Evolutionary conservation across 768 basidiomycete genomes (phyloP), one percentile per base, ranked within the genome.

Genomic region (Termitomyces bulborhizus): DNA sequence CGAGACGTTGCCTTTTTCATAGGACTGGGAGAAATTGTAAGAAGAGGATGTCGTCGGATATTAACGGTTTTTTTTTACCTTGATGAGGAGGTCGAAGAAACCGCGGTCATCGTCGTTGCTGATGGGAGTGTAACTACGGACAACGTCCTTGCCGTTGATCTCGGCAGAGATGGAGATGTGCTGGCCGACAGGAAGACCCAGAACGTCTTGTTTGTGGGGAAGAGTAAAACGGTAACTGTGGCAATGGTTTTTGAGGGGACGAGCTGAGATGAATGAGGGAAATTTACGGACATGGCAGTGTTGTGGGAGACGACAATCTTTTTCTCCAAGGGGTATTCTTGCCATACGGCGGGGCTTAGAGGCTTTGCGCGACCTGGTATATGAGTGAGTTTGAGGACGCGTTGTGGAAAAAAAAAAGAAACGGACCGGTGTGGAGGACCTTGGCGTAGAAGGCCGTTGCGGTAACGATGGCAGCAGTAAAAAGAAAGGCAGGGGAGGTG

Each of bases 1-100:
- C 9, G 97, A 98, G 68, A 99, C 91, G 77, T 98, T 98, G 56
- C 97, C 97, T 68, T 91, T 88, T 67, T 98, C 96, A 66, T 99
- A 99, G 6, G 93, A 83, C 95, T 97, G 65, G 12, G 21, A 21
- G 21, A 21, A 21, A 36, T 12, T 12, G 36, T 4, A 29, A 46
- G 36, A 42, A 44, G 39, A 48, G 52, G 41, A 49, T 52, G 42
- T 51, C 12, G 31, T 6, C 15, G 48, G 31, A 32, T 5, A 8
- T 4, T 16, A 26, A 21, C 29, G 57, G 13, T 12, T 36, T 21
- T 21, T 21, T 21, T 2, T 65, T 65, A 91, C 94, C 86, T 99
- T 99, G 77, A 99, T 88, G 64, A 99, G 82, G 56, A 99, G 84
- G 71, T 98, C 95, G 69, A 99, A 98, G 73, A 88, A 82, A 47